These are phyloP conservation scores for Cercospora sp. DNA, from an alignment of 2,329 filamentous ascomycete species.

Conservation along the genomic window DNA sequence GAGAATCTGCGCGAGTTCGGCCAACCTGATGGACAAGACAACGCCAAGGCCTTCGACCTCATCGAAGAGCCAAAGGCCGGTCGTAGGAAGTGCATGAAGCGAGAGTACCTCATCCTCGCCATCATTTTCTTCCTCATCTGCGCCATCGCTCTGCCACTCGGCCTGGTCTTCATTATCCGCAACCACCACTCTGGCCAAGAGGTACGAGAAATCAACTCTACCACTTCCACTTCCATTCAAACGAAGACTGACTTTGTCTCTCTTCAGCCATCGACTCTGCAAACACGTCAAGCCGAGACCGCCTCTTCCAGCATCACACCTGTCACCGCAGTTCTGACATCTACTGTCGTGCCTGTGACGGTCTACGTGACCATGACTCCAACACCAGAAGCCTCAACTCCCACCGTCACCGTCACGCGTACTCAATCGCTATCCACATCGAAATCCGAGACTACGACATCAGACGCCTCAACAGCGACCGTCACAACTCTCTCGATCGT, in stretches of 20 bases:
- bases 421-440: neutral
- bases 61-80: slow-evolving; percentile 13
- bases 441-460: neutral
- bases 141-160: slow-evolving; percentile 10
- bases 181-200: slow-evolving; percentile 5
- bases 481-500: neutral
- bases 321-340: slow-evolving; percentile 4
- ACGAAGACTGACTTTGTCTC: neutral
- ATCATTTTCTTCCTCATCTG: slow-evolving; percentile 10
- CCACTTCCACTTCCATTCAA: neutral
- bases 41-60: slow-evolving; percentile 14
- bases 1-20: slow-evolving; percentile 15
- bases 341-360: slow-evolving; percentile 6
- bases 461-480: neutral
- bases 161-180: slow-evolving; percentile 7
- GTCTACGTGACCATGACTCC: slow-evolving; percentile 19
- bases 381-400: slow-evolving; percentile 3
- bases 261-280: slow-evolving; percentile 7
- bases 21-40: slow-evolving; percentile 9
- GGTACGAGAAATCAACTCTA: slow-evolving; percentile 9
- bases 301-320: slow-evolving; percentile 8
- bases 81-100: slow-evolving; percentile 17
- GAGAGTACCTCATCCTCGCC: slow-evolving; percentile 15
- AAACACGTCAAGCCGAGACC: slow-evolving; percentile 14
- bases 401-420: slow-evolving; percentile 3